A percentile compares a stretch with the other conserved stretches of the same genome.
These are phyloP conservation scores for Aspergillus hortae DNA, from an alignment of 2,329 filamentous ascomycete genomes.

Conservation along the genomic window DNA sequence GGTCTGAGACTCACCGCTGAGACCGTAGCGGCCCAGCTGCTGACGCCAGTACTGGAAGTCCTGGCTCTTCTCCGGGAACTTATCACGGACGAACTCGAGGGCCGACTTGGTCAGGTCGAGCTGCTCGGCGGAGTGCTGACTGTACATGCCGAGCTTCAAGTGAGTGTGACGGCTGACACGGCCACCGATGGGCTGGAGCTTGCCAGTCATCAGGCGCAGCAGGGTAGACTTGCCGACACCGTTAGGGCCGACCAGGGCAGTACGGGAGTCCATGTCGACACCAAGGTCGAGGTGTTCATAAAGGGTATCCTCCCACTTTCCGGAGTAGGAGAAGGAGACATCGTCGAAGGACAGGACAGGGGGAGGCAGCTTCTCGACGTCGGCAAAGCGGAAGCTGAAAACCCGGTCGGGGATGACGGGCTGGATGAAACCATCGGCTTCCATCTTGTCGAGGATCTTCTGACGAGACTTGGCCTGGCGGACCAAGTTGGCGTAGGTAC, in stretches of 20 bases:
- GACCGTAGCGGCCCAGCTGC: constrained; percentile 90
- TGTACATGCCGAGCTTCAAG: constrained; percentile 97
- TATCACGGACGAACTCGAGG: constrained; percentile 95
- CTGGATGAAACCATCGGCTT: constrained; percentile 97
- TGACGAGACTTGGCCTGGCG: constrained; percentile 98
- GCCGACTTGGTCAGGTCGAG: constrained; percentile 97
- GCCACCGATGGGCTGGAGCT: constrained; percentile 79
- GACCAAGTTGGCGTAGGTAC: constrained; percentile 99
- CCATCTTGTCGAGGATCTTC: constrained; percentile 99
- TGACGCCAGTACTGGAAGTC: constrained; percentile 99
- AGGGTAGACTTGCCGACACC: constrained; percentile 99
- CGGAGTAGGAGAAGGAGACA: constrained; percentile 97
- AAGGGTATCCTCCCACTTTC: constrained; percentile 80
- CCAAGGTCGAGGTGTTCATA: constrained; percentile 97
- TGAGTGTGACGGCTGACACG: constrained; percentile 89
- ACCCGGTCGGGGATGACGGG: constrained; percentile 79
- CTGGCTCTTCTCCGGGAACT: constrained; percentile 82
- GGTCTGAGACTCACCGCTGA: constrained; percentile 90
- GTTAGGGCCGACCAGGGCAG: constrained; percentile 93
- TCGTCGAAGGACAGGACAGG: constrained; percentile 95
- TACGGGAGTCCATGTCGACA: constrained; percentile 99
- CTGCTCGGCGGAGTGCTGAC: constrained; percentile 97
- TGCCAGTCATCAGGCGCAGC: constrained; percentile 92
- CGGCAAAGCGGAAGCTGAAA: constrained; percentile 97
- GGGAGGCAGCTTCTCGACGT: constrained; percentile 98